Percentiles rank a stretch among this genome's conserved stretches.
phyloP scores from a whole-genome alignment of 1,284 basidiomycete species.

The Cutaneotrichosporon sp. region DNA sequence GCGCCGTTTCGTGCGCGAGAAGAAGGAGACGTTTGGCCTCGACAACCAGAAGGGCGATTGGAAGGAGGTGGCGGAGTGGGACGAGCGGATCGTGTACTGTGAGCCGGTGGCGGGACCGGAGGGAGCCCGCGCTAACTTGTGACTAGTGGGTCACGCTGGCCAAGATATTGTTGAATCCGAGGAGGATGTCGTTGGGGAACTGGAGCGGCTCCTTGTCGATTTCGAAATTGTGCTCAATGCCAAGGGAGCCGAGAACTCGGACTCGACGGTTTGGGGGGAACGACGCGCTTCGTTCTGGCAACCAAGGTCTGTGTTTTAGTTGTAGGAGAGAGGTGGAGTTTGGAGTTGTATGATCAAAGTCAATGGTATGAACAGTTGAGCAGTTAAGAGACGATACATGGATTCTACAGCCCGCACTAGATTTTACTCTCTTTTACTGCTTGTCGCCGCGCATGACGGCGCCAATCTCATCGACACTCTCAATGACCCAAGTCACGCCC shows the following conservation, averaged over 20 bases:
- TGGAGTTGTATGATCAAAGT: too few species aligned
- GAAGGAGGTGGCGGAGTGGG: constrained; percentile 17
- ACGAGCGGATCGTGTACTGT: constrained; percentile 19
- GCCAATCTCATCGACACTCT: constrained; percentile 72
- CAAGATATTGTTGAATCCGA: background rate
- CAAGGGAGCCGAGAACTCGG: background rate
- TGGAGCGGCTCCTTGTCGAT: background rate
- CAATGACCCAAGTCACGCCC: constrained; percentile 87
- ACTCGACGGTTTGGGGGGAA: background rate
- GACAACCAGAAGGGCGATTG: constrained; percentile 2
- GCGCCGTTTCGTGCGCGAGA: constrained; percentile 17
- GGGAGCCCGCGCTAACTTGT: background rate
- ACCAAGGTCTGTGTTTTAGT: background rate
- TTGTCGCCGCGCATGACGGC: constrained; percentile 16
- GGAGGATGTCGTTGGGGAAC: background rate
- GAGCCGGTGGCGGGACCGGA: background rate
- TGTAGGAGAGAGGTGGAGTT: background rate
- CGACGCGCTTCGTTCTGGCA: background rate
- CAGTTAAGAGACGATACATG: too few species aligned
- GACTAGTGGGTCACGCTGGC: background rate
- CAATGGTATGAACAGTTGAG: too few species aligned
- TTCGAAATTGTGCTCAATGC: background rate
- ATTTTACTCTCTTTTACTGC: too few species aligned
- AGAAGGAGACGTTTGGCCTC: constrained; percentile 3
- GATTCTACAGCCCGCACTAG: too few species aligned